Base-by-base conservation (phyloP, 768 basidiomycete genomes). In the Russula sp. region DNA sequence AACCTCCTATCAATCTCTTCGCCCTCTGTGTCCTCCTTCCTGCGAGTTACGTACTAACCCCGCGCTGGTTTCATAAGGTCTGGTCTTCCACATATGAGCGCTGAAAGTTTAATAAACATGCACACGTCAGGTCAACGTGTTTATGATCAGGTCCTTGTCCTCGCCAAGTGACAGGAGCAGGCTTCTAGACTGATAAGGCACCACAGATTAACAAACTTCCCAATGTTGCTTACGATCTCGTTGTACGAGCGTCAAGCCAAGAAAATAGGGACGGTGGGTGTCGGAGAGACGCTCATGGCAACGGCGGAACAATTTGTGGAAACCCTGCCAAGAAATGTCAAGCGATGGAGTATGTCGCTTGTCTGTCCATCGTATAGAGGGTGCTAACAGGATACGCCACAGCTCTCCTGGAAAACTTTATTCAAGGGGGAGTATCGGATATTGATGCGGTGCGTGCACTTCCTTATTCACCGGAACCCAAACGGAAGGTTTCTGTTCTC, bases 41-140 rank as follows among this genome's bases (percentile, higher is more conserved):
- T 2, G 80, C 90, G 24, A 90, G 88, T 67, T 94, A 90, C 73
- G 75, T 94, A 57, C 79, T 97, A n/a, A 82, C 82, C 8, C 93
- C 94, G n/a, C 81, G 96, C 59, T 98, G 94, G 94, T 98, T 98
- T 73, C 96, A 98, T 73, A 98, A 98, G 79, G 90, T 90, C 71
- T 72, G 67, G n/a, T 8, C 32, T 36, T 7, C 65, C 20, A 36
- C 20, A 42, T 32, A 44, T 62, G 20, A 30, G 9, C 26, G 46
- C 32, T 16, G 26, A 30, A 16, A 44, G 64, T 50, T 68, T 55
- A 50, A 71, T n/a, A 66, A 30, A 16, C 58, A 36, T 46, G 28
- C 40, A n/a, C 32, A 20, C 58, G 40, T 56, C 64, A 92, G 90
- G 83, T 93, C 70, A 94, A 94, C 68, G 92, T 94, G 1, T 89